These are phyloP conservation scores for Apiotrichum montevideense DNA, from an alignment of 1,284 basidiomycete species.

Conservation along the genomic window DNA sequence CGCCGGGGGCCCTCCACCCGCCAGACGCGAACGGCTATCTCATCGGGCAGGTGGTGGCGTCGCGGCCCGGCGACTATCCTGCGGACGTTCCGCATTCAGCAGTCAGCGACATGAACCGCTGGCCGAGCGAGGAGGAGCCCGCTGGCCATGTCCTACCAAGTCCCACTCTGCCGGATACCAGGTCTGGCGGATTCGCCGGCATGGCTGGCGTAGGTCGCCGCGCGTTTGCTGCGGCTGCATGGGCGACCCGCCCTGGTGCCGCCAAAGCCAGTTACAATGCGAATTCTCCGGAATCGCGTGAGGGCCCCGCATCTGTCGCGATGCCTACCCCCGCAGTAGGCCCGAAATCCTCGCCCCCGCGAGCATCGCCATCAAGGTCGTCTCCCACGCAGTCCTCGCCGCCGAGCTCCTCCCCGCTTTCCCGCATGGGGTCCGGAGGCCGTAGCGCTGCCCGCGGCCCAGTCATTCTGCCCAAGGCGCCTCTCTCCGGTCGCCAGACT, in stretches of 20 bases:
- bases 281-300: background rate
- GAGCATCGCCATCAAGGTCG: background rate
- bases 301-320: too few species aligned
- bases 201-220: slow-evolving; percentile 84
- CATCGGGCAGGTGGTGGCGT: background rate
- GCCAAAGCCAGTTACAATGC: too few species aligned
- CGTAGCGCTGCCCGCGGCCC: slow-evolving; percentile 7
- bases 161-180: slow-evolving; percentile 55
- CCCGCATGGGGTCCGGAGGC: background rate
- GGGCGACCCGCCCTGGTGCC: slow-evolving; percentile 39
- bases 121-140: slow-evolving; percentile 23
- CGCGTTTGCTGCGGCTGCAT: slow-evolving; percentile 72
- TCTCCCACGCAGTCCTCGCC: background rate
- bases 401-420: background rate
- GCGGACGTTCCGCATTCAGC: slow-evolving; percentile 13
- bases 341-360: too few species aligned
- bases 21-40: background rate
- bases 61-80: slow-evolving; percentile 9
- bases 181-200: slow-evolving; percentile 69
- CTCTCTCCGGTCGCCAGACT: slow-evolving; percentile 15
- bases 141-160: slow-evolving; percentile 5
- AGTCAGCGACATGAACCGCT: slow-evolving; percentile 6
- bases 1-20: background rate
- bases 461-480: slow-evolving; percentile 21
- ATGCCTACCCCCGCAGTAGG: too few species aligned